Percentiles rank a stretch among this genome's conserved stretches.
phyloP scores from a whole-genome alignment of 78 protist species.

The Dictyostelium brefeldianum region DNA sequence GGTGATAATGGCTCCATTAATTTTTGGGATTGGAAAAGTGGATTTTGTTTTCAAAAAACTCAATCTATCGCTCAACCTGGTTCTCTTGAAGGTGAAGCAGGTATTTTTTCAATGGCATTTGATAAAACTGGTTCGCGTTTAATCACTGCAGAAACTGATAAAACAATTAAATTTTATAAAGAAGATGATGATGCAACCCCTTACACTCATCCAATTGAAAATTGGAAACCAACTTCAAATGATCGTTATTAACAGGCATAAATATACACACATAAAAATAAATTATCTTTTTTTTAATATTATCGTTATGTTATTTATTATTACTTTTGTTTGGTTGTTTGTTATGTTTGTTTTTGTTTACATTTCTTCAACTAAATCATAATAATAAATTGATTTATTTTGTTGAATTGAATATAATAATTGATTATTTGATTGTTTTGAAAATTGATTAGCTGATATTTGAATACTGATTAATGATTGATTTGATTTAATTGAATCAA shows the following conservation, averaged over 20 bases:
- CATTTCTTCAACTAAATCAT: conserved; percentile 61
- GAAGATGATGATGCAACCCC: conserved; percentile 83
- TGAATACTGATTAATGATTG: conserved; percentile 49
- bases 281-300: no score
- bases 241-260: conserved; percentile 1
- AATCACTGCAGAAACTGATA: conserved; percentile 98
- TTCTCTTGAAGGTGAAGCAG: conserved; percentile 89
- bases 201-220: background rate
- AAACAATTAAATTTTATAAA: conserved; percentile 96
- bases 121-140: conserved; percentile 97
- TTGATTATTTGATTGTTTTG: conserved; percentile 52
- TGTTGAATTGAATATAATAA: conserved; percentile 32
- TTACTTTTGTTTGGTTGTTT: background rate
- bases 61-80: conserved; percentile 93
- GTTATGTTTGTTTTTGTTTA: background rate
- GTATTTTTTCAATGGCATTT: conserved; percentile 90
- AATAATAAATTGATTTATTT: conserved; percentile 68
- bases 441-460: conserved; percentile 57
- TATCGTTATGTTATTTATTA: background rate
- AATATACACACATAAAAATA: no score
- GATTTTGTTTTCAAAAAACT: conserved; percentile 93
- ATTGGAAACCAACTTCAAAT: conserved; percentile 22
- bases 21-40: conserved; percentile 98
- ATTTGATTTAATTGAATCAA: background rate
- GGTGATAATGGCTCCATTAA: conserved; percentile 95